Conservation (phyloP, 768 basidiomycete genomes). For the Boletus tomentosulus region DNA sequence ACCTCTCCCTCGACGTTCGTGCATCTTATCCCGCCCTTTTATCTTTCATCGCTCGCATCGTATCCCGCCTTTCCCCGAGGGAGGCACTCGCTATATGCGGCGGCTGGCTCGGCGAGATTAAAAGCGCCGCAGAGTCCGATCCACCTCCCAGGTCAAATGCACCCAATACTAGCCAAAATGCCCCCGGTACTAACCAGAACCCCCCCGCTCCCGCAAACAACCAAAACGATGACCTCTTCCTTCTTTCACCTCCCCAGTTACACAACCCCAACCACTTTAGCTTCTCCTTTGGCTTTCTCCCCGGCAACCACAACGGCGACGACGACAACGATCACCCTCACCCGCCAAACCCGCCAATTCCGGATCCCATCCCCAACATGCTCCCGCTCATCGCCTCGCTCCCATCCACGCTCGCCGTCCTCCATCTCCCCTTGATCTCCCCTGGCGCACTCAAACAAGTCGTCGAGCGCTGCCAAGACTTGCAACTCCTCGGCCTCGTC, state of each 20-base stretch:
- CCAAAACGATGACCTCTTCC: too few relatives aligned
- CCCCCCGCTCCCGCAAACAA: too few relatives aligned
- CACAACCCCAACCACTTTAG: not conserved
- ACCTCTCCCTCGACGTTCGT: conserved; percentile 53
- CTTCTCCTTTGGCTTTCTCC: conserved; percentile 5
- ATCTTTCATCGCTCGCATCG: conserved; percentile 7
- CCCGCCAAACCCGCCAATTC: conserved; percentile 1
- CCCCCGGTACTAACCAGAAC: too few relatives aligned
- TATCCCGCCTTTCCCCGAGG: conserved; percentile 15
- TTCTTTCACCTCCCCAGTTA: not conserved
- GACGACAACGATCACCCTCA: not conserved
- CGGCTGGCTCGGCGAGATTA: conserved; percentile 35
- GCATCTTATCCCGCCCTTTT: conserved; percentile 17
- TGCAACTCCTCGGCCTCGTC: conserved; percentile 18
- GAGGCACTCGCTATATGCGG: conserved; percentile 28
- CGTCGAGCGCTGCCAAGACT: conserved; percentile 15
- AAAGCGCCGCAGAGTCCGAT: conserved; percentile 15
- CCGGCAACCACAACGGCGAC: conserved; percentile 1
- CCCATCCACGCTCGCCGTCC: conserved; percentile 32
- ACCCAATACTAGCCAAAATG: not conserved
- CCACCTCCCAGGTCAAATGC: not conserved
- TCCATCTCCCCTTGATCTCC: conserved; percentile 22
- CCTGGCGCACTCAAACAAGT: conserved; percentile 20
- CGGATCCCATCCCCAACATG: conserved; percentile 14
- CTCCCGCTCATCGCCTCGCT: conserved; percentile 31